Base-by-base conservation (phyloP, 2,329 filamentous ascomycete genomes). In the Didymella sp. region DNA sequence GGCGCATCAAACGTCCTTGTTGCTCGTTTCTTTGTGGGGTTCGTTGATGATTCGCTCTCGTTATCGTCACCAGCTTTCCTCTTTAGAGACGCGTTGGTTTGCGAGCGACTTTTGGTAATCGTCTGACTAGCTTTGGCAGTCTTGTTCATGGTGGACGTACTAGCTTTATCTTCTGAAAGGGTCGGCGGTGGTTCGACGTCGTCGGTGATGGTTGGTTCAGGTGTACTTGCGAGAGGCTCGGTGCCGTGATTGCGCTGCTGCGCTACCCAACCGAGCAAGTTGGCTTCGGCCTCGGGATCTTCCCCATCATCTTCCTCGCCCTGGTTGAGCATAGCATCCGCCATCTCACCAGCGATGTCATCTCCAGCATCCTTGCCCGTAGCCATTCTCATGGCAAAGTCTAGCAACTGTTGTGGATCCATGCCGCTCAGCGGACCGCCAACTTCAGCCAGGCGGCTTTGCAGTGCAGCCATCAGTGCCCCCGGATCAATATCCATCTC, bases 381-480 rank as follows among this genome's bases (percentile, higher is more conserved):
- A 11, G 80, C 69, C 78, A 82, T 80, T 47, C 79, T 75, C 62
- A 75, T 70, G 4, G 79, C 75, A 15, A 76, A 78, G 43, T 78
- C 64, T 49, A 81, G 73, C 44, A 82, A 72, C 12, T 76, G 73
- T 13, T 71, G 66, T 33, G 78, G 75, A 56, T 81, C 79, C 63
- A 78, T 73, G 15, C 75, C 78, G 28, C 61, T 70, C n/a, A 75
- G 61, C 1, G 71, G 73, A 6, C 72, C 74, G 22, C 73, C 74
- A 11, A 72, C 66, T 25, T 66, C 66, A 38, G 71, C 71, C 2
- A 77, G 69, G 43, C 70, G 71, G 17, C 64, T 67, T 42, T 74
- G 72, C 12, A 77, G 58, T 5, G 68, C 71, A 30, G 69, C 69
- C 64, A 76, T 75, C 27, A 81, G 60, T 35, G 74, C 75, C 3